phyloP scores from a whole-genome alignment of 805 yeast genomes.

The Wickerhamomyces chaumierensis region DNA sequence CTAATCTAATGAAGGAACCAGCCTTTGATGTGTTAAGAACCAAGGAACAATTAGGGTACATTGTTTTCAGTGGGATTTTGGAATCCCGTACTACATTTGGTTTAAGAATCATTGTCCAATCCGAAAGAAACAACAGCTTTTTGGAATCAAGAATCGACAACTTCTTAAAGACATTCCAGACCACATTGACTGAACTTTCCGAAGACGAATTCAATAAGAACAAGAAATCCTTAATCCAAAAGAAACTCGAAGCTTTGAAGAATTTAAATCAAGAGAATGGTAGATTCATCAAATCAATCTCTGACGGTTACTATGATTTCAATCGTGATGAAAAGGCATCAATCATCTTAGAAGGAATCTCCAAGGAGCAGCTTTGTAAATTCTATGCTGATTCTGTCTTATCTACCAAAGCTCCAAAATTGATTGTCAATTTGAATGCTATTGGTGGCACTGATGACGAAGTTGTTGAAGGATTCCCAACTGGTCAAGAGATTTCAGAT shows the following conservation, averaged over 20 bases:
- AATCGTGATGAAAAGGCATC: slow-evolving; percentile 46
- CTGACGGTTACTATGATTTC: slow-evolving; percentile 74
- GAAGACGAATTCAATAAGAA: slow-evolving; percentile 59
- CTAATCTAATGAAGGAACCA: slow-evolving; percentile 74
- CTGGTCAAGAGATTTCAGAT: slow-evolving; percentile 33
- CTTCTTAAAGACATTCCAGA: slow-evolving; percentile 41
- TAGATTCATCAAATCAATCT: slow-evolving; percentile 56
- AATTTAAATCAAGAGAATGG: slow-evolving; percentile 68
- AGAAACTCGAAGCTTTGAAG: slow-evolving; percentile 60
- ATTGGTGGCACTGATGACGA: slow-evolving; percentile 18
- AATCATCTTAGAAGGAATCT: slow-evolving; percentile 36
- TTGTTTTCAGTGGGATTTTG: slow-evolving; percentile 71
- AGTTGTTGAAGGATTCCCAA: slow-evolving; percentile 28
- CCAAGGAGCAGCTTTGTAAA: slow-evolving; percentile 44
- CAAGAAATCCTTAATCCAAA: slow-evolving; percentile 54
- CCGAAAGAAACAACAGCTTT: slow-evolving; percentile 66
- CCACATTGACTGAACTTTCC: slow-evolving; percentile 36
- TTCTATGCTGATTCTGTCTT: slow-evolving; percentile 39
- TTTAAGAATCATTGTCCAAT: slow-evolving; percentile 67
- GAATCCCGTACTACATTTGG: slow-evolving; percentile 65
- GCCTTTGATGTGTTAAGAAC: slow-evolving; percentile 85
- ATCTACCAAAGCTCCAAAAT: slow-evolving; percentile 23
- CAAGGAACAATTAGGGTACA: slow-evolving; percentile 90
- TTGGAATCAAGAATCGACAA: slow-evolving; percentile 67
- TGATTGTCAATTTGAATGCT: slow-evolving; percentile 57